A percentile compares a stretch with the other conserved stretches of the same genome.
phyloP scores from a whole-genome alignment of 768 basidiomycete species.

The Lactarius quietus region DNA sequence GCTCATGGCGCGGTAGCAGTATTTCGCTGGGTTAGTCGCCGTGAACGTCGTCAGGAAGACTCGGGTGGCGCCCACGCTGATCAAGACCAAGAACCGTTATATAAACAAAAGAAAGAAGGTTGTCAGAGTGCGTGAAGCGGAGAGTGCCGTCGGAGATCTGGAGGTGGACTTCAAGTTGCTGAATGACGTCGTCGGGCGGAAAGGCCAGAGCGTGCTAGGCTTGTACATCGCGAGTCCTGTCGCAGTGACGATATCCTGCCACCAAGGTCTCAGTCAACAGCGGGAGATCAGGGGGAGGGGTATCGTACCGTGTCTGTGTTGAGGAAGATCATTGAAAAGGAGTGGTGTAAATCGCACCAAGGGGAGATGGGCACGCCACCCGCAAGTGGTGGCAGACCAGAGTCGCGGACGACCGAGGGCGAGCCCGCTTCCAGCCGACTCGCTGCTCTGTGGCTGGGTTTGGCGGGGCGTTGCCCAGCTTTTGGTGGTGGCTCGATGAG shows the following conservation, averaged over 20 bases:
- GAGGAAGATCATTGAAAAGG: slow-evolving; percentile 80
- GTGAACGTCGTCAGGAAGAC: slow-evolving; percentile 68
- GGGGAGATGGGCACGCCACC: slow-evolving; percentile 92
- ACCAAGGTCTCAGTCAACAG: not conserved
- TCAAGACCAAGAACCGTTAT: no score
- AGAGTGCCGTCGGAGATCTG: slow-evolving; percentile 65
- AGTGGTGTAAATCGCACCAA: slow-evolving; percentile 92
- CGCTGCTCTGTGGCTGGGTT: slow-evolving; percentile 84
- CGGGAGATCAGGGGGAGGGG: not conserved
- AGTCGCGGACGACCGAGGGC: slow-evolving; percentile 81
- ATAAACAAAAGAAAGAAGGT: slow-evolving; percentile 8
- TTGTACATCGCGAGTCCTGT: slow-evolving; percentile 76
- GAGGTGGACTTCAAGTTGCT: slow-evolving; percentile 55
- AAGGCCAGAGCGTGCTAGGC: slow-evolving; percentile 78
- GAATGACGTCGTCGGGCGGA: slow-evolving; percentile 63
- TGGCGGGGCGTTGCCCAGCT: slow-evolving; percentile 74
- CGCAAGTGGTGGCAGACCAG: slow-evolving; percentile 77
- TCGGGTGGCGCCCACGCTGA: slow-evolving; percentile 57
- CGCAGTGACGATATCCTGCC: slow-evolving; percentile 70
- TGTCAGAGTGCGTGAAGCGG: slow-evolving; percentile 55
- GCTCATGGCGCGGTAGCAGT: slow-evolving; percentile 75
- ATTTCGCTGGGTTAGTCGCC: slow-evolving; percentile 74
- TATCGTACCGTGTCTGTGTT: slow-evolving; percentile 76
- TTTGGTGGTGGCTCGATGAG: slow-evolving; percentile 82
- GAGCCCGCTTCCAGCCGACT: slow-evolving; percentile 93